Evolutionary conservation across 257 asterid genomes (phyloP), one percentile per base, ranked within the genome.

Genomic region (Coffea canephora): DNA sequence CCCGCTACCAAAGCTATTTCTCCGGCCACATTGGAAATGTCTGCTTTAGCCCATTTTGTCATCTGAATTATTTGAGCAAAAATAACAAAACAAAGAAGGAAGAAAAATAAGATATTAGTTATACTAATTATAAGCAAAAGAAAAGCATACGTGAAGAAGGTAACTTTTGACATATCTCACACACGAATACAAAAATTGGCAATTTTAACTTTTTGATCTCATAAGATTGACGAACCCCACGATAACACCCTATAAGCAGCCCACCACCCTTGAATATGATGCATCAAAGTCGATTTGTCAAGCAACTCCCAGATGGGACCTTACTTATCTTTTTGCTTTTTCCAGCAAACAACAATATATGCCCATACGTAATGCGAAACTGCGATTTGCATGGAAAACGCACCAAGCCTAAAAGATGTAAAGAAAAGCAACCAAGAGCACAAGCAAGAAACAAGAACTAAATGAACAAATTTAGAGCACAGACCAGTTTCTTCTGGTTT

Each of bases 1-100:
- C 98, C 98, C 9, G 92, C 89, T 15, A 90, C 6, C 18, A 95
- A 67, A n/a, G 99, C 73, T 71, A 95, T 18, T 85, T 92, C 98
- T 64, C 99, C 99, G 8, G 97, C 96, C 78, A 93, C 54, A 81
- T 87, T 91, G 11, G 98, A 88, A 6, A 92, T 13, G 3, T 87
- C 93, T 2, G 88, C 77, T 19, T 92, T 89, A 23, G 73, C 99
- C 99, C 99, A 95, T 78, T 84, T 64, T 61, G 87, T 11, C 95
- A 95, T 91, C 98, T 93, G 85, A 54, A 48, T 65, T 39, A 77
- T 36, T 4, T 39, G 14, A 3, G 27, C 9, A 16, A 49, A 18
- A 2, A 43, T 31, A 64, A 8, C 15, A 25, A 11, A 3, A 39
- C 41, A 39, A 39, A 39, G 41, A 67, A 39, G 18, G 5, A 52